Evolutionary conservation across 2,329 filamentous ascomycete species (phyloP).

Genomic region (Phaeosphaeria sp.): DNA sequence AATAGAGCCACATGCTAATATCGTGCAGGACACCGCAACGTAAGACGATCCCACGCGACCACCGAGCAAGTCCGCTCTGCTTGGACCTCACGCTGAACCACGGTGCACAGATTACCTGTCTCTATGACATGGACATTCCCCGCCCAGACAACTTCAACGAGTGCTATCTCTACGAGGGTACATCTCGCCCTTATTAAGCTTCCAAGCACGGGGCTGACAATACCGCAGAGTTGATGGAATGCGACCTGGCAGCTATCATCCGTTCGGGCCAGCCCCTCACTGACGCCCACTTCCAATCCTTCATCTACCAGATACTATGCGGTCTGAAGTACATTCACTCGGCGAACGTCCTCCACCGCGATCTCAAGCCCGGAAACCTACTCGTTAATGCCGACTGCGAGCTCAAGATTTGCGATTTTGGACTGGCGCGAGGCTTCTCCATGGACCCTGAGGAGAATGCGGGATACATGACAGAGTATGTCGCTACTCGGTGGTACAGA

Average conservation of each 20-base stretch:
- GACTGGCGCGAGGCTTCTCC: conserved; percentile 93
- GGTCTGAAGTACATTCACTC: conserved; percentile 99
- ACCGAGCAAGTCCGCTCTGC: background rate
- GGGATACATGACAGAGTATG: conserved; percentile 99
- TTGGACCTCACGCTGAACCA: conserved; percentile 46
- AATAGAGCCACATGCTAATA: conserved; percentile 28
- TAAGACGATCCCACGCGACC: conserved; percentile 29
- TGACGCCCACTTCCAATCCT: conserved; percentile 98
- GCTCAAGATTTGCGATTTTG: conserved; percentile 99
- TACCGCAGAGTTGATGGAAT: conserved; percentile 91
- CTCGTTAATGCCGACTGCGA: conserved; percentile 99
- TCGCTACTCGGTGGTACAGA: conserved; percentile 97
- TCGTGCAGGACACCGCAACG: conserved; percentile 55
- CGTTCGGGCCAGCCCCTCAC: conserved; percentile 95
- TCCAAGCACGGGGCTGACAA: conserved; percentile 26
- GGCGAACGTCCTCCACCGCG: conserved; percentile 94
- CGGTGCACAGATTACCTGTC: conserved; percentile 82
- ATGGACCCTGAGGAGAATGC: conserved; percentile 98
- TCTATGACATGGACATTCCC: conserved; percentile 99
- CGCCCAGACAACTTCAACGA: conserved; percentile 98
- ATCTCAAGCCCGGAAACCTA: conserved; percentile 95
- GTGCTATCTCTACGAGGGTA: conserved; percentile 97
- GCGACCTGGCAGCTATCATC: conserved; percentile 96
- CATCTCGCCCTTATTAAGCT: background rate
- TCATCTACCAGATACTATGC: conserved; percentile 99